Evolutionary conservation across 2,329 filamentous ascomycete genomes (phyloP).

Genomic region (Curvularia verruculosa): DNA sequence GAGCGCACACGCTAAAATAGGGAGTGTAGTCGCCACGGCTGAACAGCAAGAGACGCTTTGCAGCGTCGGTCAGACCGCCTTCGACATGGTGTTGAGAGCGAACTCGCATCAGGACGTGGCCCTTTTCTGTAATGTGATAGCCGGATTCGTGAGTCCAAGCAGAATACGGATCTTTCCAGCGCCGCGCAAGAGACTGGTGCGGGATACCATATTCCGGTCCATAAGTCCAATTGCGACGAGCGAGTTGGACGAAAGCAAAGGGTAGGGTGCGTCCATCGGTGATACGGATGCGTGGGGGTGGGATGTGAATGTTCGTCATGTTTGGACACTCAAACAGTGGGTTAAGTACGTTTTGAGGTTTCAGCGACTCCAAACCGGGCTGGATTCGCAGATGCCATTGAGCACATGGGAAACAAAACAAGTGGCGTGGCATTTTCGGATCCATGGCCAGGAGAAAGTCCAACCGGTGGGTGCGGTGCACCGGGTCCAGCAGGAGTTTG

Average conservation of each 20-base stretch:
- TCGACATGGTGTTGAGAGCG: slow-evolving; percentile 60
- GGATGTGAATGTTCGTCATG: slow-evolving; percentile 56
- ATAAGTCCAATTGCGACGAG: slow-evolving; percentile 57
- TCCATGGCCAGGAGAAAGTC: slow-evolving; percentile 62
- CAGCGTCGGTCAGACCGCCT: slow-evolving; percentile 57
- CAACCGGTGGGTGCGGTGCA: slow-evolving; percentile 55
- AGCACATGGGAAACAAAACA: slow-evolving; percentile 65
- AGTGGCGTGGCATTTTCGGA: slow-evolving; percentile 58
- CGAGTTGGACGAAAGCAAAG: slow-evolving; percentile 65
- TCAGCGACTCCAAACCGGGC: slow-evolving; percentile 60
- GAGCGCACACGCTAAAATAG: slow-evolving; percentile 66
- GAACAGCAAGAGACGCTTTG: slow-evolving; percentile 63
- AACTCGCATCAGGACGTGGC: slow-evolving; percentile 64
- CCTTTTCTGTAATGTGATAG: slow-evolving; percentile 60
- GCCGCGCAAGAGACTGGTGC: slow-evolving; percentile 53
- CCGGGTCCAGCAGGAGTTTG: slow-evolving; percentile 40
- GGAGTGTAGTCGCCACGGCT: slow-evolving; percentile 66
- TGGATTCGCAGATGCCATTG: slow-evolving; percentile 62
- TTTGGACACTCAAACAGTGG: slow-evolving; percentile 64
- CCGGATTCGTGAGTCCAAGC: slow-evolving; percentile 61
- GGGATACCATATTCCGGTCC: slow-evolving; percentile 48
- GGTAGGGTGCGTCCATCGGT: slow-evolving; percentile 62
- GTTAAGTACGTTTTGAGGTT: slow-evolving; percentile 60
- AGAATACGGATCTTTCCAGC: slow-evolving; percentile 59
- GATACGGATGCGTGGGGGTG: slow-evolving; percentile 57